These are phyloP conservation scores for Monilinia polystroma DNA, from an alignment of 2,329 filamentous ascomycete species.

Conservation along the genomic window DNA sequence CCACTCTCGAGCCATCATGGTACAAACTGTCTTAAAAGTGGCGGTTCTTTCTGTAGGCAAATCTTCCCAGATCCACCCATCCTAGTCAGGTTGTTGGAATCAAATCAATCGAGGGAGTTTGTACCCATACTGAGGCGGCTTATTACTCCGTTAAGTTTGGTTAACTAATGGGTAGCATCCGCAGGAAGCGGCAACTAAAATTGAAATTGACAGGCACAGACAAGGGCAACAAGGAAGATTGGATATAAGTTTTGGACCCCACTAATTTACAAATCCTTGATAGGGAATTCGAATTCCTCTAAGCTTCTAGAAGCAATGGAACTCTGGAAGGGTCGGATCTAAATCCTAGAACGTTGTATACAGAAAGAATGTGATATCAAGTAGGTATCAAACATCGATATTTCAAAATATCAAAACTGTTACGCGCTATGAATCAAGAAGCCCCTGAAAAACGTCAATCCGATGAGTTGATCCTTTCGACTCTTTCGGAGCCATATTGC, in stretches of 20 bases:
- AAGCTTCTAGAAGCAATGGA: constrained; percentile 21
- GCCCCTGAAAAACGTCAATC: constrained; percentile 3
- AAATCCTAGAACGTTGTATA: not conserved
- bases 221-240: constrained; percentile 9
- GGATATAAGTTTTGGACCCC: not conserved
- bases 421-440: not conserved
- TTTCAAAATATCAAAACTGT: not conserved
- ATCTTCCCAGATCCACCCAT: constrained; percentile 3
- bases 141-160: not conserved
- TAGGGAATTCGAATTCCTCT: not conserved
- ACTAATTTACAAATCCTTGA: not conserved
- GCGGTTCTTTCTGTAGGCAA: not conserved
- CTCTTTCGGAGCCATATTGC: not conserved
- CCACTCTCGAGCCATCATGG: not conserved
- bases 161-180: constrained; percentile 18
- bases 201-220: constrained; percentile 17
- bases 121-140: not conserved
- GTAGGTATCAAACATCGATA: not conserved
- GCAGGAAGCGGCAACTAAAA: constrained; percentile 24
- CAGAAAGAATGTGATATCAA: not conserved
- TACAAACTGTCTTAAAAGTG: not conserved
- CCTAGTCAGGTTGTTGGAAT: constrained; percentile 7
- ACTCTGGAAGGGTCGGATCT: not conserved
- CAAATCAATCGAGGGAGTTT: not conserved
- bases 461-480: not conserved